Evolutionary conservation across 1,139 yeast genomes (phyloP).

Genomic region (Yamadazyma trypodendri): DNA sequence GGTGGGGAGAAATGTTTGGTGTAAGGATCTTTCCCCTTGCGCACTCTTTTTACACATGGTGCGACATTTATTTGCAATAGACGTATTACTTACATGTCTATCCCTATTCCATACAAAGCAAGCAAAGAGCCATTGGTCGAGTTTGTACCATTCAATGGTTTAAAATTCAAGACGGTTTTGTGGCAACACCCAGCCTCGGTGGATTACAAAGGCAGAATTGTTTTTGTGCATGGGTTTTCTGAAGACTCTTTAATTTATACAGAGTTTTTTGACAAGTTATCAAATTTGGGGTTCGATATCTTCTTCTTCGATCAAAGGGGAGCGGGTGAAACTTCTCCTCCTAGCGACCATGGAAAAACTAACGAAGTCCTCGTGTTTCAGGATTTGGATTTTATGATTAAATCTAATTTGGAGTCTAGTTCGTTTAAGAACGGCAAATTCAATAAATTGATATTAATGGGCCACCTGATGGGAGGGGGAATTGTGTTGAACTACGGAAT

Average conservation of each 20-base stretch:
- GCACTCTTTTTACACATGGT: no score
- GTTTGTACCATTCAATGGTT: constrained; percentile 32
- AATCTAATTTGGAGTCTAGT: constrained; percentile 23
- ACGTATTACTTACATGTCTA: constrained; percentile 3
- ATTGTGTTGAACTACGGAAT: constrained; percentile 72
- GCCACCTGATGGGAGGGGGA: constrained; percentile 98
- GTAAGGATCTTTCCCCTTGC: neutral
- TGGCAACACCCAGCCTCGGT: constrained; percentile 40
- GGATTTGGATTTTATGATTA: constrained; percentile 69
- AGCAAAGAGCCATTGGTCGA: constrained; percentile 30
- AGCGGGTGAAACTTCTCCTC: constrained; percentile 72
- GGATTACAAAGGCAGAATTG: constrained; percentile 51
- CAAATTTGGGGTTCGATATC: constrained; percentile 65
- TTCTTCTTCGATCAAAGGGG: constrained; percentile 88
- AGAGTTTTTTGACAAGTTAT: constrained; percentile 58
- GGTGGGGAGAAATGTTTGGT: neutral
- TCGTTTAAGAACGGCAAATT: constrained; percentile 39
- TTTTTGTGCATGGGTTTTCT: constrained; percentile 80
- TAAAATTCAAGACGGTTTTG: constrained; percentile 38
- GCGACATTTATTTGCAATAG: no score
- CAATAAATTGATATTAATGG: constrained; percentile 59
- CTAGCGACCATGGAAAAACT: constrained; percentile 60
- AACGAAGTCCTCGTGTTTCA: constrained; percentile 61
- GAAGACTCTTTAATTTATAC: constrained; percentile 60
- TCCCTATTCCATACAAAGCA: constrained; percentile 34